Evolutionary conservation across 768 basidiomycete species (phyloP).

Genomic region (Leucogyrophana mollusca): DNA sequence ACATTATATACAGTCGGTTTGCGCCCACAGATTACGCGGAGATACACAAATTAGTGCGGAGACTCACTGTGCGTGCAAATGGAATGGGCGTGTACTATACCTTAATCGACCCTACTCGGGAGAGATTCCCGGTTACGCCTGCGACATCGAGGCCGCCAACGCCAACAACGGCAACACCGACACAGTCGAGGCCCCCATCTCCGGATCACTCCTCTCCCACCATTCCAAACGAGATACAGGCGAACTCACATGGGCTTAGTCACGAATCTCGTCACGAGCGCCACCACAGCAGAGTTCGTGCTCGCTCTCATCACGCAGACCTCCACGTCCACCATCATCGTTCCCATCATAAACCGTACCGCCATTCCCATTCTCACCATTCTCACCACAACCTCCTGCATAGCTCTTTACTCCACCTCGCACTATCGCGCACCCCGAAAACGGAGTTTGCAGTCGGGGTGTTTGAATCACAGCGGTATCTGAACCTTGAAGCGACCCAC

Average conservation of each 20-base stretch:
- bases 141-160: conserved; percentile 32
- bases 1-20: conserved; percentile 61
- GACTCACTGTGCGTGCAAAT: conserved; percentile 55
- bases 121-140: conserved; percentile 55
- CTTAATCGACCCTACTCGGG: conserved; percentile 61
- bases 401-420: conserved; percentile 37
- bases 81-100: conserved; percentile 63
- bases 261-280: conserved; percentile 2
- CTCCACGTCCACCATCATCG: conserved; percentile 7
- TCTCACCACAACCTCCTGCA: conserved; percentile 33
- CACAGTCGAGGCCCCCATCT: conserved; percentile 32
- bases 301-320: conserved; percentile 7
- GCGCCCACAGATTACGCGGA: conserved; percentile 52
- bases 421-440: conserved; percentile 29
- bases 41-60: conserved; percentile 49
- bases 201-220: conserved; percentile 6
- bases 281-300: background rate
- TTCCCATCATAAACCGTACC: conserved; percentile 1
- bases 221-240: conserved; percentile 1
- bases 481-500: conserved; percentile 61
- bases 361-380: conserved; percentile 17
- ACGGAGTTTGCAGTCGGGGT: conserved; percentile 63
- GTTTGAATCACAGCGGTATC: conserved; percentile 70
- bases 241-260: no score
- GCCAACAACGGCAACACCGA: conserved; percentile 32